A percentile compares a stretch with the other conserved stretches of the same genome.
Evolutionary conservation across 306 rosid genomes (phyloP).

Genomic region (Astragalus membranaceus): DNA sequence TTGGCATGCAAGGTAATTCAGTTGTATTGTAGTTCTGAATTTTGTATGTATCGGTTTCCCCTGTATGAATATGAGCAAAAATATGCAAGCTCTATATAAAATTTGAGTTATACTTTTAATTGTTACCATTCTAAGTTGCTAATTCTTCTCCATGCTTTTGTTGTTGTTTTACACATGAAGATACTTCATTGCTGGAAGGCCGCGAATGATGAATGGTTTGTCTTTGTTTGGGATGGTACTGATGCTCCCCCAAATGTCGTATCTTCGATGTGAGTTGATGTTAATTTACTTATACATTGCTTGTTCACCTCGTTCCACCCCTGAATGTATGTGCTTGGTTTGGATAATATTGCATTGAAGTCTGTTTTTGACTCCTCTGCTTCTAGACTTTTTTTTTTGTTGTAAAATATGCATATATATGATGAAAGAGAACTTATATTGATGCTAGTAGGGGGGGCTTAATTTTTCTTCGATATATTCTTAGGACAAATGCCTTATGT

Average conservation of each 20-base stretch:
- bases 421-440: too few species aligned
- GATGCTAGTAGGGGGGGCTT: too few species aligned
- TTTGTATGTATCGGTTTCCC: background rate
- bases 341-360: background rate
- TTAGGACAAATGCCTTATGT: too few species aligned
- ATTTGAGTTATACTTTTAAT: background rate
- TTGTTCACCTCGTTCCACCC: background rate
- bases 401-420: too few species aligned
- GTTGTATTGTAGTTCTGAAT: background rate
- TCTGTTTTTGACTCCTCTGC: too few species aligned
- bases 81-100: background rate
- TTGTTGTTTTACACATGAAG: conserved; percentile 31
- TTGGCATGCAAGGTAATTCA: conserved; percentile 68
- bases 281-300: conserved; percentile 3
- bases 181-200: conserved; percentile 42
- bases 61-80: background rate
- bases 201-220: conserved; percentile 33
- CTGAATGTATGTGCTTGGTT: background rate
- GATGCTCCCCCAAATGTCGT: conserved; percentile 46
- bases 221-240: conserved; percentile 80
- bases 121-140: background rate
- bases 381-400: too few species aligned
- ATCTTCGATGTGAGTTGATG: conserved; percentile 39
- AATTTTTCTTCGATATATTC: too few species aligned
- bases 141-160: conserved; percentile 1